These are phyloP conservation scores for Purshia tridentata DNA, from an alignment of 306 rosid genomes.

Conservation along the genomic window DNA sequence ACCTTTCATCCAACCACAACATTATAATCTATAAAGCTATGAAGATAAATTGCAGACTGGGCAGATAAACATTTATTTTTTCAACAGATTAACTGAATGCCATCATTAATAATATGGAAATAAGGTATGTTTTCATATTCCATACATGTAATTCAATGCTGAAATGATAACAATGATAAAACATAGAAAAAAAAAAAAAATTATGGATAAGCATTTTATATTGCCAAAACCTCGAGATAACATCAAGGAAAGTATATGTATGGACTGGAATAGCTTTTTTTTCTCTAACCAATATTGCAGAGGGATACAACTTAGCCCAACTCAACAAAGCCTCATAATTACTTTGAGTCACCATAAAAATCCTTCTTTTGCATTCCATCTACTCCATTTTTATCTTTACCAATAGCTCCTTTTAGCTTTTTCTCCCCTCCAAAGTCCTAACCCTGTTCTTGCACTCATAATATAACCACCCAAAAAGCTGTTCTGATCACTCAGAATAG, in stretches of 20 bases:
- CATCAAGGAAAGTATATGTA: neutral
- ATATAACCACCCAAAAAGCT: neutral
- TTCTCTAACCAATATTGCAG: neutral
- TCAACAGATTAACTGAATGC: neutral
- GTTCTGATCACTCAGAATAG: neutral
- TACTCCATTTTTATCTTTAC: neutral
- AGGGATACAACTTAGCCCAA: slow-evolving; percentile 4
- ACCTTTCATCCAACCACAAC: neutral
- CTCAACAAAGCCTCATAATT: neutral
- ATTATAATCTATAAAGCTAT: neutral
- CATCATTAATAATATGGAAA: neutral
- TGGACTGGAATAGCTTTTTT: no score
- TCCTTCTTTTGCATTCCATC: neutral
- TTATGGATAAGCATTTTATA: neutral
- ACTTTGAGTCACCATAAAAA: neutral
- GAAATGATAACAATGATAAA: no score
- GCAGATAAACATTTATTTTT: neutral
- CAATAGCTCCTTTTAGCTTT: neutral
- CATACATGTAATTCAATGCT: neutral
- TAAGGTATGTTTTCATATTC: neutral
- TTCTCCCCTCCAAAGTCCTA: neutral
- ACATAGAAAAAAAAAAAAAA: no score
- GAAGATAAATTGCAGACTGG: neutral
- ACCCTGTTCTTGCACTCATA: neutral
- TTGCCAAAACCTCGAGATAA: neutral